Evolutionary conservation across 257 asterid genomes (phyloP), one percentile per base, ranked within the genome.

Genomic region (Nicotiana attenuata): DNA sequence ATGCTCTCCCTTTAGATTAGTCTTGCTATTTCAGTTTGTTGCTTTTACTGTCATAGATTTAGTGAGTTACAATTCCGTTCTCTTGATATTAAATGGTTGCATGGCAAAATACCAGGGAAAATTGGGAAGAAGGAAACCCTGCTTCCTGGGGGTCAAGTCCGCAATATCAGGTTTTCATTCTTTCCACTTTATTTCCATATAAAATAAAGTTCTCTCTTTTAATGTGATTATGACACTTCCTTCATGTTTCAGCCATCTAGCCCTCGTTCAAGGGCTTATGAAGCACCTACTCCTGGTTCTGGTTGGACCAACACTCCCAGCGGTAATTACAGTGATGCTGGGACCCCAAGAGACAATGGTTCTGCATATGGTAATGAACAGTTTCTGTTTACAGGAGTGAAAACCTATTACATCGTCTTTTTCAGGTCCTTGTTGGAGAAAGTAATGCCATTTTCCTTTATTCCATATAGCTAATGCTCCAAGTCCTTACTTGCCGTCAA

Each of bases 281-380:
- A 96, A 92, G 99, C 98, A 66, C 98, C 99, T 22, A 94, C 98
- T 76, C 99, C 99, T 78, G 97, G 98, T 86, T 96, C 97, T 84
- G 97, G 92, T 55, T 92, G 97, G 97, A 86, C 91, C 17, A 91
- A 85, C 87, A 84, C 92, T 63, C 88, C 93, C 28, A 84, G 90
- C 76, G 85, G 88, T 90, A 89, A 80, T 84, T 91, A 89, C 86
- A 89, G 85, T 85, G 99, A 93, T 9, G 93, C 97, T 10, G 94
- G 97, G 80, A 96, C 99, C 5, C 99, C 98, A 22, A 87, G 97
- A 82, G 97, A 96, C 79, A 92, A 87, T 76, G 88, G 90, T 83
- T 87, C 96, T 66, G 92, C 92, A 84, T 95, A 94, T 88, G 97
- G 99, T 96, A 80, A 85, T 76, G 81, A 56, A 76, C 84, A 71